Base-by-base conservation (phyloP, 768 basidiomycete genomes). In the Russula dissimulans region DNA sequence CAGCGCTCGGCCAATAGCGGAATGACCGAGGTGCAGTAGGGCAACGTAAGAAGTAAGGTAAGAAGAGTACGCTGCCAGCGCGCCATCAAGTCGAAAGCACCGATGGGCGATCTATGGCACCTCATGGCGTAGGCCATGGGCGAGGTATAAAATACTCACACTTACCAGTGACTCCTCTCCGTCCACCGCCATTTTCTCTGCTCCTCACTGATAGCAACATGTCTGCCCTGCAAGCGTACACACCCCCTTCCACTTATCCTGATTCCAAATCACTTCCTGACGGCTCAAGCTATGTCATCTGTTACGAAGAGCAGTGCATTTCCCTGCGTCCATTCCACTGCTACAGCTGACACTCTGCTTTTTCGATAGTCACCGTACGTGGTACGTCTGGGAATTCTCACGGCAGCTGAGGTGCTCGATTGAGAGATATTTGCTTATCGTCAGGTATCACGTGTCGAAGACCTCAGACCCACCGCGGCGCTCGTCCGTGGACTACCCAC, bases 361-460 rank as follows among this genome's bases (percentile, higher is more conserved):
- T 69, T 46, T 50, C 45, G 31, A 60, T 68, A 85, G 84, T 54
- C 88, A 88, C 68, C 79, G 77, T 63, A 71, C 82, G 63, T 90
- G 87, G 87, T 89, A 62, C 51, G 77, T 69, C 51, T 15, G 42
- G 18, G 45, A n/a, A n/a, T 15, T 43, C 55, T 34, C 43, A 15
- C 38, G 44, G 29, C 17, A 10, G 31, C 49, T 32, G n/a, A n/a
- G n/a, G n/a, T n/a, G n/a, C n/a, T n/a, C n/a, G 41, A 44, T 32
- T n/a, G 9, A 1, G 48, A 51, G 26, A 32, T 48, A 10, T 26
- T 43, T 49, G 26, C 26, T 15, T 38, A 18, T 46, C 42, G 12
- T n/a, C 62, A 90, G 89, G 88, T 91, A 81, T 76, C 90, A 91
- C 64, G 86, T 91, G 47, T 82, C 90, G 66, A 87, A 85, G 0